Base-by-base conservation (phyloP, 257 asterid species). In the Jasminum sambac region DNA sequence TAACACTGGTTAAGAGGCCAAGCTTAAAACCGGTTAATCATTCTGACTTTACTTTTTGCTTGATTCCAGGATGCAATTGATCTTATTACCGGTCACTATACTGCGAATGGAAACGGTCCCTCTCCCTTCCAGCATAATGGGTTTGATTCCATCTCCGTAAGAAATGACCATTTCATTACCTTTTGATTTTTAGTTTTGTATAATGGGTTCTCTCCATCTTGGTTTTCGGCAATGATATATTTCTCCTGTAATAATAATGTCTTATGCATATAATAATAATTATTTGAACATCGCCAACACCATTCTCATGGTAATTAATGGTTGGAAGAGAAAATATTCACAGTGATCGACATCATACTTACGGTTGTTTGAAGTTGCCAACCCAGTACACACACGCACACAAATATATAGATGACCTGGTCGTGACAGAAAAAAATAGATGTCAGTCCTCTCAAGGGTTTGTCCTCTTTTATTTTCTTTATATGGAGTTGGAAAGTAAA, bases 71-170 rank as follows among this genome's bases (percentile, higher is more conserved):
- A 95, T 68, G 98, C 97, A 8, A 87, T 90, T 37, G 99, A 95
- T 84, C 97, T 95, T 68, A 77, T 91, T 60, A 88, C 90, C 78
- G 99, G 99, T 24, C 96, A 85, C 76, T 95, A 88, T 66, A 79
- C 78, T 64, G 85, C 87, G 82, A 95, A 81, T 75, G 84, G 86
- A 79, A 77, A 74, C 14, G 67, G 83, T 65, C 88, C 85, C 68
- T 85, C 91, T 37, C 89, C 88, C 0, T 73, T 82, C 85, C 95
- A 76, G 79, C 77, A 77, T 60, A 84, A 70, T 74, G 92, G 89
- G 83, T 73, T 83, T 62, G 96, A 91, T 5, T 38, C 99, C 67
- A 70, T 89, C 63, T 76, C 93, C 10, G 97, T 95, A 87, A 85
- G 97, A 72, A 52, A 82, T 64, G 40, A 67, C 70, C 39, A 13